phyloP scores from a whole-genome alignment of 768 basidiomycete genomes.

The Collybiopsis luxurians region DNA sequence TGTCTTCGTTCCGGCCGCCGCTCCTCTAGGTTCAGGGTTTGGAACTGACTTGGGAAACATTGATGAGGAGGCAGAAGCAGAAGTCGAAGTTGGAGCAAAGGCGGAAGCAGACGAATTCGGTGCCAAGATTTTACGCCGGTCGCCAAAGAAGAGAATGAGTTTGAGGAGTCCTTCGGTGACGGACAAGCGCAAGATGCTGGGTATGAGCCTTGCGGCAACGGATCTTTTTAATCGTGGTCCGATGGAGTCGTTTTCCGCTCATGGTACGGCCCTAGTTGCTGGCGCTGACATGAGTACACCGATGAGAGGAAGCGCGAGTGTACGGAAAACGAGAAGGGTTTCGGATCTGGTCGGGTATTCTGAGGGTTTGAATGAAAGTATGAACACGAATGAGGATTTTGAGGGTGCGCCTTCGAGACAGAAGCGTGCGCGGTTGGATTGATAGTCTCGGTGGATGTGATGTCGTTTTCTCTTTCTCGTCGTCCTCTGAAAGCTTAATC shows the following conservation, averaged over 20 bases:
- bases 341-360: not conserved
- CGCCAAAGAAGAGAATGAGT: not conserved
- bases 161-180: not conserved
- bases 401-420: not conserved
- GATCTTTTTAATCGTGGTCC: not conserved
- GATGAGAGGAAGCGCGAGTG: not conserved
- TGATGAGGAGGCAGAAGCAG: not conserved
- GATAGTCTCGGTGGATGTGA: not conserved
- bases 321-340: slow-evolving; percentile 1
- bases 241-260: not conserved
- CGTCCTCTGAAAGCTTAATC: too few relatives aligned
- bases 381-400: not conserved
- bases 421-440: not conserved
- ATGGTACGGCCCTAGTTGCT: not conserved
- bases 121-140: not conserved
- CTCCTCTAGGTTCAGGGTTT: not conserved
- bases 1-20: not conserved
- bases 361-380: not conserved
- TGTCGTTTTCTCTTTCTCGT: not conserved
- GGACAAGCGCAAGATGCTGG: slow-evolving; percentile 4
- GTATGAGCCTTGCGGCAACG: not conserved
- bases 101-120: slow-evolving; percentile 1
- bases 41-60: not conserved
- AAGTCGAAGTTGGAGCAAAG: not conserved
- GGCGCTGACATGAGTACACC: not conserved